Conservation (phyloP, 495 filamentous ascomycete species). For the Aspergillus funiculosus region DNA sequence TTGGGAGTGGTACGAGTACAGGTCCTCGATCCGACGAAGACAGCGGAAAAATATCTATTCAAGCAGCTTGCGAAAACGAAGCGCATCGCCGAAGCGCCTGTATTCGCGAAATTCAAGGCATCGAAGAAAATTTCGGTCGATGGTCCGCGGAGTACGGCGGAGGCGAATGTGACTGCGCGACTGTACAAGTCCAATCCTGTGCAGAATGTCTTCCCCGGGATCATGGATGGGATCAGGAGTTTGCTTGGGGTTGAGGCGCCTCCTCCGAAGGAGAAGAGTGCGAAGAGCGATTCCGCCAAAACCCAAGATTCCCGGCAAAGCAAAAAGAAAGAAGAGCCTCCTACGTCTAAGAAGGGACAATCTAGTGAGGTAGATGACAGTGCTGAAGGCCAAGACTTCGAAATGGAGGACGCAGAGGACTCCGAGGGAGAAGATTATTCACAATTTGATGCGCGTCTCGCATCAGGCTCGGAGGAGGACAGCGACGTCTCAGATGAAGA, state of each 20-base stretch:
- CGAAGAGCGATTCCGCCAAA: constrained; percentile 13
- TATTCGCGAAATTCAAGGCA: constrained; percentile 37
- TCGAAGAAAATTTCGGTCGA: constrained; percentile 30
- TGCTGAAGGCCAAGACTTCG: constrained; percentile 14
- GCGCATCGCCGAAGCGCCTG: constrained; percentile 51
- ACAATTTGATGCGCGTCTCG: constrained; percentile 51
- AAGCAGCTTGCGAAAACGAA: constrained; percentile 72
- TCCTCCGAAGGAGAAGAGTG: constrained; percentile 22
- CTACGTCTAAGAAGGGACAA: too few species aligned
- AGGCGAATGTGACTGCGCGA: constrained; percentile 71
- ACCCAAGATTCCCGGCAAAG: too few species aligned
- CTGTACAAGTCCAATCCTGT: constrained; percentile 73
- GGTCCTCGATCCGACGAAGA: constrained; percentile 58
- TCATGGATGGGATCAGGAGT: constrained; percentile 56
- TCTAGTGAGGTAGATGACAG: background rate
- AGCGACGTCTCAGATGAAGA: constrained; percentile 27
- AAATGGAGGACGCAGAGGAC: constrained; percentile 36
- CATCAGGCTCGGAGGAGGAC: constrained; percentile 45
- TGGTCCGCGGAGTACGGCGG: constrained; percentile 45
- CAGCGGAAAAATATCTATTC: constrained; percentile 64
- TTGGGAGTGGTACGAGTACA: constrained; percentile 21
- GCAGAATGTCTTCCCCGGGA: constrained; percentile 57
- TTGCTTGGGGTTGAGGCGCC: constrained; percentile 52
- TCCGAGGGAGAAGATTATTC: constrained; percentile 39
- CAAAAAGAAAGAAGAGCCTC: constrained; percentile 3